Evolutionary conservation across 176 grass and related monocot species (phyloP).

Genomic region (Aegilops speltoides): DNA sequence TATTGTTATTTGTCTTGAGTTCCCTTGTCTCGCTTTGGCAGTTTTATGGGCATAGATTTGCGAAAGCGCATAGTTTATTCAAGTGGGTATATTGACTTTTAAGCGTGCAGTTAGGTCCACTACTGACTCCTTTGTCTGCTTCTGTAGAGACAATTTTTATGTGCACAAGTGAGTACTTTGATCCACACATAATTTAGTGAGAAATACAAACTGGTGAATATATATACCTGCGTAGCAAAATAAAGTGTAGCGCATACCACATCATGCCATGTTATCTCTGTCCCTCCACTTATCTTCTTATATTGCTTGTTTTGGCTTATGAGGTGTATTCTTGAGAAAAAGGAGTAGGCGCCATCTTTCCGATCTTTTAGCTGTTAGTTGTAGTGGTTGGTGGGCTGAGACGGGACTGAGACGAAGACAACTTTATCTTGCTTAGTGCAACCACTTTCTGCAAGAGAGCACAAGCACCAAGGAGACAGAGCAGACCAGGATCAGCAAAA

Average conservation of each 20-base stretch:
- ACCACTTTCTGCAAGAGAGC: not conserved
- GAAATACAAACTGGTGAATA: not conserved
- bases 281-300: no score
- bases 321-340: not conserved
- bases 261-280: no score
- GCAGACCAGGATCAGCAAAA: not conserved
- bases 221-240: not conserved
- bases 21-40: not conserved
- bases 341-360: not conserved
- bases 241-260: not conserved
- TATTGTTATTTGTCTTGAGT: not conserved
- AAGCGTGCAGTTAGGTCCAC: not conserved
- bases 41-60: not conserved
- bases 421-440: not conserved
- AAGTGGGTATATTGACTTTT: not conserved
- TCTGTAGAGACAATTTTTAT: not conserved
- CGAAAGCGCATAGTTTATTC: not conserved
- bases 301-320: not conserved
- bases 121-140: not conserved
- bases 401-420: not conserved
- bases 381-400: not conserved
- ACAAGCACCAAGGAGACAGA: not conserved
- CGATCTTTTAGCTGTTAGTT: not conserved
- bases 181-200: not conserved
- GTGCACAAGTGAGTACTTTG: not conserved